Conservation (phyloP, 768 basidiomycete species). For the Boletus speciosus region DNA sequence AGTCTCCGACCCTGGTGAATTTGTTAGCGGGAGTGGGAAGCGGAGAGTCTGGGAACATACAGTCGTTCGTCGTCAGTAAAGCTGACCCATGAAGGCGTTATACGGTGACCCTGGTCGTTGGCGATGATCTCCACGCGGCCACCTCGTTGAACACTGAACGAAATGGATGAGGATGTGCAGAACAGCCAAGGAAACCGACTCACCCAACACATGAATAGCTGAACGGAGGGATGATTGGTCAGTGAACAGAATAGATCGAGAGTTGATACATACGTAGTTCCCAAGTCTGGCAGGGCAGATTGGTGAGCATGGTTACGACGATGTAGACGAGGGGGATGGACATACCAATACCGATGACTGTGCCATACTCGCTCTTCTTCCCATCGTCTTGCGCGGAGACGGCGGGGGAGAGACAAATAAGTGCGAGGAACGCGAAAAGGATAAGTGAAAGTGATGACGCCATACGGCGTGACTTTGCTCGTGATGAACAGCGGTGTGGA, state of each 20-base stretch:
- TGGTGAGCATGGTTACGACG: neutral
- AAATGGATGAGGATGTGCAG: neutral
- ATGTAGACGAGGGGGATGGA: neutral
- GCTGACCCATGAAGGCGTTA: constrained; percentile 84
- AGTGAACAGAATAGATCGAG: neutral
- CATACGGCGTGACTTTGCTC: constrained; percentile 53
- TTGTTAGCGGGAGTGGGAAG: neutral
- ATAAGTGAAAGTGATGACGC: constrained; percentile 57
- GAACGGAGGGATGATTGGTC: constrained; percentile 21
- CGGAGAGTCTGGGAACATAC: constrained; percentile 19
- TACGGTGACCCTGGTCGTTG: constrained; percentile 87
- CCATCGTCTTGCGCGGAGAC: constrained; percentile 58
- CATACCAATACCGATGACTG: constrained; percentile 90
- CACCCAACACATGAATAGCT: constrained; percentile 97
- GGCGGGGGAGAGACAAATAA: constrained; percentile 68
- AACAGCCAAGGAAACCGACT: constrained; percentile 26
- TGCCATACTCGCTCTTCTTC: constrained; percentile 71
- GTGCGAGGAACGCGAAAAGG: constrained; percentile 62
- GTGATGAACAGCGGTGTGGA: constrained; percentile 44
- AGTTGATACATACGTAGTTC: constrained; percentile 66
- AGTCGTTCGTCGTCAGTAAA: constrained; percentile 80
- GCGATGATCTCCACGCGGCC: constrained; percentile 89
- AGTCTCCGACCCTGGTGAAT: constrained; percentile 69
- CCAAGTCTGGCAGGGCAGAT: constrained; percentile 58
- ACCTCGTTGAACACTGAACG: constrained; percentile 68